Evolutionary conservation across 140 eudicot species (phyloP).

Genomic region (Senecio squalidus): DNA sequence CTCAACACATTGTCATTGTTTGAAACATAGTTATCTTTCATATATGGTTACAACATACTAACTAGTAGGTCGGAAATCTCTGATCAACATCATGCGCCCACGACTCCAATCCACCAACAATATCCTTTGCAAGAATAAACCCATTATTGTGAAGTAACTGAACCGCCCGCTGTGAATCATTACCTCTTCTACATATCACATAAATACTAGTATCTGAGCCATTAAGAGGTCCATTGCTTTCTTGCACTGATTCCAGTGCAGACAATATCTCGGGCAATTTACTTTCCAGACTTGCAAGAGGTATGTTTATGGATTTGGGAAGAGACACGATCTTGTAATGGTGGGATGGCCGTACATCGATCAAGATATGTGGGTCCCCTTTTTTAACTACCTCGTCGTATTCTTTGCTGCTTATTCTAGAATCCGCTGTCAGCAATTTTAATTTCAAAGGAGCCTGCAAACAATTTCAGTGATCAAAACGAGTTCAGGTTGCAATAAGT

Average conservation of each 20-base stretch:
- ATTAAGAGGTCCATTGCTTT: conserved; percentile 5
- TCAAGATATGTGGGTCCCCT: conserved; percentile 57
- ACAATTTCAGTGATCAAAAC: background rate
- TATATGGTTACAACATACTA: background rate
- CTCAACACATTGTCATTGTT: background rate
- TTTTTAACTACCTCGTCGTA: conserved; percentile 37
- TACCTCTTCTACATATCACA: conserved; percentile 92
- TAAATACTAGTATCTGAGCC: conserved; percentile 40
- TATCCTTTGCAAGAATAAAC: conserved; percentile 69
- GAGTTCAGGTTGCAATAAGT: too few relatives aligned
- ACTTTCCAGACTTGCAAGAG: conserved; percentile 61
- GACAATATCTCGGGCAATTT: conserved; percentile 51
- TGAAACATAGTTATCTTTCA: background rate
- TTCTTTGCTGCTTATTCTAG: conserved; percentile 85
- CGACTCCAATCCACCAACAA: conserved; percentile 80
- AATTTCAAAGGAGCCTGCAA: conserved; percentile 77
- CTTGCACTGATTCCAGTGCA: conserved; percentile 40
- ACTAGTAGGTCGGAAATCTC: conserved; percentile 72
- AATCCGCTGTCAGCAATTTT: conserved; percentile 46
- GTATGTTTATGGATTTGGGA: conserved; percentile 75
- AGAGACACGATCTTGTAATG: conserved; percentile 80
- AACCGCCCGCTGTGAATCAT: conserved; percentile 93
- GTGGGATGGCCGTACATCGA: conserved; percentile 91
- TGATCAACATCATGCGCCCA: conserved; percentile 89
- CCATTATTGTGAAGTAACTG: conserved; percentile 64